These are phyloP conservation scores for Trypanosoma theileri DNA, from an alignment of 208 protist genomes.

Conservation along the genomic window DNA sequence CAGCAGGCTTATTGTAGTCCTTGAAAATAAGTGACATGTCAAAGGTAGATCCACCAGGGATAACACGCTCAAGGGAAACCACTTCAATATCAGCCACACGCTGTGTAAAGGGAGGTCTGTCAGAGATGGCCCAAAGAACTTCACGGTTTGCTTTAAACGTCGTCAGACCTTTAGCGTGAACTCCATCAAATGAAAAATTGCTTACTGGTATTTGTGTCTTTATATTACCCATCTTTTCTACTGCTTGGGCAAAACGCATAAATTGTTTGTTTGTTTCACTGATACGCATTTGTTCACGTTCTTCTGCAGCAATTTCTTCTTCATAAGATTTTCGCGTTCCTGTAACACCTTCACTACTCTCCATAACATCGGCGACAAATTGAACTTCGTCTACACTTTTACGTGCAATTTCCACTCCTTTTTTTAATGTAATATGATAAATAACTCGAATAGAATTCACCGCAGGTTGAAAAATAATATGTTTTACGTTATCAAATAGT, in stretches of 20 bases:
- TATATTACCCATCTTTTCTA: conserved; percentile 72
- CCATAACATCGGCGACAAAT: conserved; percentile 97
- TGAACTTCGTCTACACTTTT: conserved; percentile 95
- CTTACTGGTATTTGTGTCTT: conserved; percentile 75
- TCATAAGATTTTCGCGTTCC: conserved; percentile 59
- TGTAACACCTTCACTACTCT: conserved; percentile 75
- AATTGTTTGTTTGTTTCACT: conserved; percentile 87
- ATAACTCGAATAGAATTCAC: conserved; percentile 91
- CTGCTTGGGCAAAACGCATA: conserved; percentile 66
- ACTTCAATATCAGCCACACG: conserved; percentile 94
- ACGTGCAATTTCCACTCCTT: conserved; percentile 96
- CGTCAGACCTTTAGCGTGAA: conserved; percentile 70
- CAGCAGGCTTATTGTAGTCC: conserved; percentile 89
- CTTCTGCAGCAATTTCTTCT: conserved; percentile 77
- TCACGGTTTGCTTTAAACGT: conserved; percentile 74
- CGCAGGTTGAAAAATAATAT: conserved; percentile 96
- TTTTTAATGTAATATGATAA: conserved; percentile 96
- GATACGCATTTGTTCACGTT: conserved; percentile 67
- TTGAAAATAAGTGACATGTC: conserved; percentile 98
- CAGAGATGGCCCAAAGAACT: conserved; percentile 83
- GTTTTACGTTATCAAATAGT: conserved; percentile 96
- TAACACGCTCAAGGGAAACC: conserved; percentile 94
- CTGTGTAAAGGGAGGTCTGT: conserved; percentile 94
- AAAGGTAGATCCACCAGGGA: conserved; percentile 91
- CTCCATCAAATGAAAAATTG: conserved; percentile 86